Conservation (phyloP, 1,284 basidiomycete species). For the Leccinum fallax region DNA sequence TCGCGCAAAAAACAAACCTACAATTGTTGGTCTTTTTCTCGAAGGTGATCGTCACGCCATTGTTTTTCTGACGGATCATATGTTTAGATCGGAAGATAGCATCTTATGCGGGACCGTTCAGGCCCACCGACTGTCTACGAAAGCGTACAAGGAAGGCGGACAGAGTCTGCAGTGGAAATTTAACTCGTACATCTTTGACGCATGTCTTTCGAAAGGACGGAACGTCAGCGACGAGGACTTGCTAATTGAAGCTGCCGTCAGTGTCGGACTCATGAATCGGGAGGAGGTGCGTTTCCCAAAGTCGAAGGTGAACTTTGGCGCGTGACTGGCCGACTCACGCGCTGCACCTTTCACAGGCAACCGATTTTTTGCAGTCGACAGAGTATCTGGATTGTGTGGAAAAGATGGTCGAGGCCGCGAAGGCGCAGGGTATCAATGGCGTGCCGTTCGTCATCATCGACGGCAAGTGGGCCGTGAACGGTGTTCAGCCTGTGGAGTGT, state of each 20-base stretch:
- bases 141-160: slow-evolving; percentile 68
- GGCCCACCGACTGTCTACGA: slow-evolving; percentile 73
- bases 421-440: slow-evolving; percentile 70
- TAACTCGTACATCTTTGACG: slow-evolving; percentile 63
- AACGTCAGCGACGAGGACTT: slow-evolving; percentile 60
- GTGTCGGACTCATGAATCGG: slow-evolving; percentile 57
- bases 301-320: background rate
- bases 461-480: slow-evolving; percentile 76
- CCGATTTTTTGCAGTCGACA: slow-evolving; percentile 62
- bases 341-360: slow-evolving; percentile 38
- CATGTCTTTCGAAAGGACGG: slow-evolving; percentile 62
- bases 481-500: slow-evolving; percentile 71
- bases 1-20: slow-evolving; percentile 62
- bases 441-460: slow-evolving; percentile 82
- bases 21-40: slow-evolving; percentile 54
- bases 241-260: slow-evolving; percentile 62
- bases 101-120: slow-evolving; percentile 63
- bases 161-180: slow-evolving; percentile 60
- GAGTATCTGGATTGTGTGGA: slow-evolving; percentile 69
- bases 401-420: slow-evolving; percentile 63
- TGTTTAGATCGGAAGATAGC: slow-evolving; percentile 54
- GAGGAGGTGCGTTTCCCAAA: slow-evolving; percentile 49
- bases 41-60: background rate
- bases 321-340: background rate
- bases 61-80: background rate